Conservation (phyloP, 768 basidiomycete genomes). For the Boletus tomentosulus region DNA sequence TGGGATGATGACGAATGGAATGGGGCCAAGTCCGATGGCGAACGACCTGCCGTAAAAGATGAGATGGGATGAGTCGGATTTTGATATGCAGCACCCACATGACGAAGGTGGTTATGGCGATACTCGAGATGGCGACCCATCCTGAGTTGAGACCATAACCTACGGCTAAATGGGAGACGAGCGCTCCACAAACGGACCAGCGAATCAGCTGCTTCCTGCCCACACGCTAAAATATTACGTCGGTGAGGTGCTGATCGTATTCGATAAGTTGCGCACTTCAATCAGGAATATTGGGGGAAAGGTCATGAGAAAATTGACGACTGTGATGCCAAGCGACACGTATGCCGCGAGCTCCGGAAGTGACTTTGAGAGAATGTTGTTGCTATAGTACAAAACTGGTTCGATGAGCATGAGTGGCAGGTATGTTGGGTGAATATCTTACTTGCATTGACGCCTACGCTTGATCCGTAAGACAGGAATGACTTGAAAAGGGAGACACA, state of each 20-base stretch:
- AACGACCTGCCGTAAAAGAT: conserved; percentile 56
- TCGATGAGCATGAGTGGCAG: neutral
- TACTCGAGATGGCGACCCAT: conserved; percentile 56
- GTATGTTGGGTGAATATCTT: conserved; percentile 4
- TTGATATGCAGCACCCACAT: conserved; percentile 46
- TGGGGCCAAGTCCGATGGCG: conserved; percentile 84
- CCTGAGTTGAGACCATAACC: conserved; percentile 69
- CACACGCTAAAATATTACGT: conserved; percentile 45
- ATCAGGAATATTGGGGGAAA: conserved; percentile 86
- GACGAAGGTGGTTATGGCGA: conserved; percentile 76
- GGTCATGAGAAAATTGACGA: conserved; percentile 72
- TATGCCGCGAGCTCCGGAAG: conserved; percentile 78
- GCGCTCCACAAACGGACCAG: conserved; percentile 61
- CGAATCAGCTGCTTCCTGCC: conserved; percentile 70
- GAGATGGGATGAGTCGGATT: neutral
- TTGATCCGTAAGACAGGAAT: conserved; percentile 5
- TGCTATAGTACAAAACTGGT: conserved; percentile 86
- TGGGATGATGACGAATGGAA: conserved; percentile 90
- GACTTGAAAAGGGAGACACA: conserved; percentile 1
- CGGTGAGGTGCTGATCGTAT: conserved; percentile 1
- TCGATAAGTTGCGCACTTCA: conserved; percentile 46
- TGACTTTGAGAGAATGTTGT: conserved; percentile 76
- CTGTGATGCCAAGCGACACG: conserved; percentile 77
- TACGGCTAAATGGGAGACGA: conserved; percentile 60
- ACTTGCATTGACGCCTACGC: conserved; percentile 73